Evolutionary conservation across 495 filamentous ascomycete species (phyloP).

Genomic region (Viridothelium virens): DNA sequence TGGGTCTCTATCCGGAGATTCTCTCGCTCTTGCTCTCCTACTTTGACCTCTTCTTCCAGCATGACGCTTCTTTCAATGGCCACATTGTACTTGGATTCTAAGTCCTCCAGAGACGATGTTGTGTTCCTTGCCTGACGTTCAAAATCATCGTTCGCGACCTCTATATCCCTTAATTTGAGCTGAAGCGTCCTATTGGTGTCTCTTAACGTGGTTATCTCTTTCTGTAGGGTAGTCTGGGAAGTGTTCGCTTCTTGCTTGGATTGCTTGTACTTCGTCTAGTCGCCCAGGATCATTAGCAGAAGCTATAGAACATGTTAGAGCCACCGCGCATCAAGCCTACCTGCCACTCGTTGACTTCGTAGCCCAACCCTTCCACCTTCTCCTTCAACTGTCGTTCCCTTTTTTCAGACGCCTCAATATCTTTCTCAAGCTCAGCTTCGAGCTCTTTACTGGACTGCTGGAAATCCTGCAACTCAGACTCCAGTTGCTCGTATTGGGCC

Average conservation of each 20-base stretch:
- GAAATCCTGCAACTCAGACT: constrained; percentile 87
- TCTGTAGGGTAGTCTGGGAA: constrained; percentile 81
- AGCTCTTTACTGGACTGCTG: constrained; percentile 88
- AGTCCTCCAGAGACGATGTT: constrained; percentile 86
- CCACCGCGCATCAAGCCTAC: constrained; percentile 43
- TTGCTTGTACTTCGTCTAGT: constrained; percentile 83
- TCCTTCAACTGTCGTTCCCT: constrained; percentile 75
- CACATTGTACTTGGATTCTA: constrained; percentile 94
- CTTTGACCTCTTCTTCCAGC: constrained; percentile 87
- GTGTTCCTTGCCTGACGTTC: constrained; percentile 92
- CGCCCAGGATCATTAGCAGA: constrained; percentile 31
- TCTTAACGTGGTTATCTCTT: constrained; percentile 86
- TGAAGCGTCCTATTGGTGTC: constrained; percentile 75
- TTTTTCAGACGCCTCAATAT: constrained; percentile 91
- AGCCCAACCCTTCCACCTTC: constrained; percentile 74
- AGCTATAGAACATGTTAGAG: neutral
- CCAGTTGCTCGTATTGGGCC: constrained; percentile 85
- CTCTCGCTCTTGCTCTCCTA: constrained; percentile 86
- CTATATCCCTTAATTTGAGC: constrained; percentile 81
- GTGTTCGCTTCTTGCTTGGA: constrained; percentile 75
- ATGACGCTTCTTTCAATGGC: constrained; percentile 86
- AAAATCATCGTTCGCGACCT: constrained; percentile 97
- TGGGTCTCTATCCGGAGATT: constrained; percentile 79
- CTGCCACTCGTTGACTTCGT: constrained; percentile 98
- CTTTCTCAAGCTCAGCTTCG: constrained; percentile 91